phyloP scores from a whole-genome alignment of 2,329 filamentous ascomycete species.

The Colletotrichum cereale region DNA sequence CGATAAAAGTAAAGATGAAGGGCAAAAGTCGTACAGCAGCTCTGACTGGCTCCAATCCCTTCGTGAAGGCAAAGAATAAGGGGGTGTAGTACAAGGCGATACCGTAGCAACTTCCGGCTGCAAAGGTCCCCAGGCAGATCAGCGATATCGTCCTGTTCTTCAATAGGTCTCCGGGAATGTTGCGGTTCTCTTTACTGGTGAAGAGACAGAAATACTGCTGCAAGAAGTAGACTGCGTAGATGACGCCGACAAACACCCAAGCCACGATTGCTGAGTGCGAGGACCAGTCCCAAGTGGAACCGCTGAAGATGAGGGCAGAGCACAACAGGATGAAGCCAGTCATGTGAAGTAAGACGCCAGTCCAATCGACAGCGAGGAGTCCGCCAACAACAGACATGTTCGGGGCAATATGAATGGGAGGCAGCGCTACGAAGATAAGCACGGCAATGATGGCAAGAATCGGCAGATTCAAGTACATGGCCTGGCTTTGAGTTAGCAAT shows the following conservation, averaged over 20 bases:
- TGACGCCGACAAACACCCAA: constrained; percentile 60
- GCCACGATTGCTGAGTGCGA: constrained; percentile 58
- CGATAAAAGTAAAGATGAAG: constrained; percentile 55
- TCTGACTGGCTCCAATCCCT: constrained; percentile 55
- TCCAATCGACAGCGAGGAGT: constrained; percentile 47
- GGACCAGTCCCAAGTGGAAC: constrained; percentile 62
- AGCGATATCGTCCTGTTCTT: constrained; percentile 53
- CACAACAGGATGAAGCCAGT: constrained; percentile 54
- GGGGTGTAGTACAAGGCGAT: constrained; percentile 65
- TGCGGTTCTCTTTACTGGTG: constrained; percentile 56
- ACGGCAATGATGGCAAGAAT: constrained; percentile 54
- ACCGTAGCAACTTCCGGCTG: constrained; percentile 52
- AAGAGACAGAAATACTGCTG: constrained; percentile 61
- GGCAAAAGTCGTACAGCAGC: constrained; percentile 58
- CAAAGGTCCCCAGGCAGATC: constrained; percentile 56
- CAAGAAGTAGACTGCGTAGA: constrained; percentile 57
- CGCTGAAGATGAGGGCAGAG: constrained; percentile 64
- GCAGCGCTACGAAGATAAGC: constrained; percentile 58
- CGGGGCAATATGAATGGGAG: constrained; percentile 50
- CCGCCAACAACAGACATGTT: constrained; percentile 37
- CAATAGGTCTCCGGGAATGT: constrained; percentile 60
- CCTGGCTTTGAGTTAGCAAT: constrained; percentile 26
- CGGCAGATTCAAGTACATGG: constrained; percentile 66
- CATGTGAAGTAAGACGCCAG: constrained; percentile 48
- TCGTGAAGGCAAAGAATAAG: constrained; percentile 66